Conservation (phyloP, 495 filamentous ascomycete genomes). For the Pyrenopolyporus hunteri region DNA sequence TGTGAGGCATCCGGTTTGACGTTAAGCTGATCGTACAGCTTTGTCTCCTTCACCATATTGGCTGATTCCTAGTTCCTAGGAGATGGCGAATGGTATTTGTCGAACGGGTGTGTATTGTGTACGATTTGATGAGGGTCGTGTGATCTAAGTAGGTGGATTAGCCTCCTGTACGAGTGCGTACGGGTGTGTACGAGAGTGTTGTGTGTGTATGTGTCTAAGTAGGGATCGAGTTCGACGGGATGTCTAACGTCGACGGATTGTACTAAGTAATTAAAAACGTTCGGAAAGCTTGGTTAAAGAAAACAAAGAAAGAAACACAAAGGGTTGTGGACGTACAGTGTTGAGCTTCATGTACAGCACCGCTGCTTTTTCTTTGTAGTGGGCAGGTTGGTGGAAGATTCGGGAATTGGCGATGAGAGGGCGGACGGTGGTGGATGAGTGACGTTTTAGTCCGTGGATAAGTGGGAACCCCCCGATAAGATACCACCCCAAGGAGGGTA, state of each 20-base stretch:
- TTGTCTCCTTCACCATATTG: slow-evolving; percentile 85
- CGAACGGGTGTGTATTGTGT: too few relatives aligned
- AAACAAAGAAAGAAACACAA: slow-evolving; percentile 17
- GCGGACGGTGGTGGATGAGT: slow-evolving; percentile 10
- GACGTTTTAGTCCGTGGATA: slow-evolving; percentile 28
- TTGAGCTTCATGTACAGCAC: slow-evolving; percentile 24
- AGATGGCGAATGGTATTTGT: neutral
- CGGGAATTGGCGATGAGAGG: slow-evolving; percentile 37
- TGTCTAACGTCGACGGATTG: neutral
- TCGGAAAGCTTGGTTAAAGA: neutral
- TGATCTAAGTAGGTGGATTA: neutral
- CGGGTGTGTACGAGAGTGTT: neutral
- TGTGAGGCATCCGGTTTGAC: slow-evolving; percentile 79
- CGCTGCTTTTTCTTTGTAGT: slow-evolving; percentile 31
- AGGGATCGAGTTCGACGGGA: slow-evolving; percentile 4
- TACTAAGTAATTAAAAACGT: neutral
- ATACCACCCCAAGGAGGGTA: neutral
- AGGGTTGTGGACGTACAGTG: slow-evolving; percentile 3
- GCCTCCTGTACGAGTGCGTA: neutral
- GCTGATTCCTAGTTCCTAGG: slow-evolving; percentile 6
- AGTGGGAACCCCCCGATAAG: slow-evolving; percentile 24
- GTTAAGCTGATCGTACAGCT: slow-evolving; percentile 78
- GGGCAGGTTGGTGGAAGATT: slow-evolving; percentile 38
- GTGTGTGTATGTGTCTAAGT: slow-evolving; percentile 2
- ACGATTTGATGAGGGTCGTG: slow-evolving; percentile 6